A percentile compares a stretch with the other conserved stretches of the same genome.
phyloP scores from a whole-genome alignment of 2,329 filamentous ascomycete genomes.

The Penicillium olsonii region DNA sequence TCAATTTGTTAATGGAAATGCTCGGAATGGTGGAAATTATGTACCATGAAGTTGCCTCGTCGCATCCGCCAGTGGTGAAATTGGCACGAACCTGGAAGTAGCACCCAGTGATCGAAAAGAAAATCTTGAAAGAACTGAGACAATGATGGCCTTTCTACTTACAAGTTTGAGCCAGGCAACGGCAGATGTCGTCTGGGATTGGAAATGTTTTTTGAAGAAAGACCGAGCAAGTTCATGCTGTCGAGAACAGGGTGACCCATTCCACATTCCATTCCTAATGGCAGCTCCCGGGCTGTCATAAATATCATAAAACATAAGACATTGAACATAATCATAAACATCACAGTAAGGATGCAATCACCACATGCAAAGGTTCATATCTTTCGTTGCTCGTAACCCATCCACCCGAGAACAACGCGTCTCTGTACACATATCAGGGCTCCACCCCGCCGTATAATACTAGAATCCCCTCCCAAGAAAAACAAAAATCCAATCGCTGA shows the following conservation, averaged over 20 bases:
- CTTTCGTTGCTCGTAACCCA: conserved; percentile 17
- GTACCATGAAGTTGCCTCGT: conserved; percentile 9
- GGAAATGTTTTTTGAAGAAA: neutral
- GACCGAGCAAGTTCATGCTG: conserved; percentile 1
- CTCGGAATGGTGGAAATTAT: neutral
- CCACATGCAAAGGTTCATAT: conserved; percentile 11
- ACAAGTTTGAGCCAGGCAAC: neutral
- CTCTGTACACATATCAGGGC: conserved; percentile 14
- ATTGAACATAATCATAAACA: conserved; percentile 2
- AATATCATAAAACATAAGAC: conserved; percentile 5
- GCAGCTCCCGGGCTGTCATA: neutral
- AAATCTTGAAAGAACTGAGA: neutral
- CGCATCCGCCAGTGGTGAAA: neutral
- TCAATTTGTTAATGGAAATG: neutral
- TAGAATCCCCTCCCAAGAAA: conserved; percentile 13
- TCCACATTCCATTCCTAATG: neutral
- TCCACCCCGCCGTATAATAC: conserved; percentile 12
- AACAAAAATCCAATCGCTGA: conserved; percentile 19
- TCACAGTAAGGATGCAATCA: conserved; percentile 5
- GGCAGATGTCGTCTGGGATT: neutral
- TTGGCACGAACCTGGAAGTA: neutral
- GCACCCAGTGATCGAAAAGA: too few species aligned
- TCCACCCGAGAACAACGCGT: conserved; percentile 1
- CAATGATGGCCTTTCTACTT: neutral
- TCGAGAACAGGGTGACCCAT: neutral